These are phyloP conservation scores for Botrytis galanthina DNA, from an alignment of 2,329 filamentous ascomycete genomes.

Conservation along the genomic window DNA sequence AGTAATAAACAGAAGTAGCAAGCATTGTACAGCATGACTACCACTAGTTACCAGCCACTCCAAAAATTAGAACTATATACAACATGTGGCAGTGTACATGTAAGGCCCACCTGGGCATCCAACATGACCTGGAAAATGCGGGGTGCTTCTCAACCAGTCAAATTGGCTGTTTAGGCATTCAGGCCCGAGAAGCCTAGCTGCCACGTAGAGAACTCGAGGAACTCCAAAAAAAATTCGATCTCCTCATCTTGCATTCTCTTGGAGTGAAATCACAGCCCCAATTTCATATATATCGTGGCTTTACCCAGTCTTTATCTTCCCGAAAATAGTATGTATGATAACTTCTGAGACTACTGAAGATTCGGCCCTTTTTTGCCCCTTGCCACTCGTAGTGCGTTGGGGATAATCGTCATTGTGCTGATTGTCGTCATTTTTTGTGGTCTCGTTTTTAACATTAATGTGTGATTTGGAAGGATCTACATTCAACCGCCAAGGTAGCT, in stretches of 20 bases:
- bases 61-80: not conserved
- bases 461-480: not conserved
- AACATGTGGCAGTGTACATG: not conserved
- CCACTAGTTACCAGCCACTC: not conserved
- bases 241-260: not conserved
- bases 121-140: not conserved
- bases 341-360: not conserved
- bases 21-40: not conserved
- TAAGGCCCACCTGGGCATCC: not conserved
- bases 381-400: not conserved
- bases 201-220: not conserved
- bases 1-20: not conserved
- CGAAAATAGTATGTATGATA: not conserved
- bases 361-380: conserved; percentile 12
- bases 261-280: not conserved
- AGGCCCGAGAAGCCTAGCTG: conserved; percentile 10
- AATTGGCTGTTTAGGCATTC: not conserved
- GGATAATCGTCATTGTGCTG: not conserved
- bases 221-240: not conserved
- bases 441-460: not conserved
- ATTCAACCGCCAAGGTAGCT: conserved; percentile 50
- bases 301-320: not conserved
- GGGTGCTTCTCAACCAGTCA: not conserved
- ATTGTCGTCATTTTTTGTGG: not conserved
- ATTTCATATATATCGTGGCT: conserved; percentile 2